A percentile compares a stretch with the other conserved stretches of the same genome.
phyloP scores from a whole-genome alignment of 306 rosid genomes.

The Clitoria ternatea region DNA sequence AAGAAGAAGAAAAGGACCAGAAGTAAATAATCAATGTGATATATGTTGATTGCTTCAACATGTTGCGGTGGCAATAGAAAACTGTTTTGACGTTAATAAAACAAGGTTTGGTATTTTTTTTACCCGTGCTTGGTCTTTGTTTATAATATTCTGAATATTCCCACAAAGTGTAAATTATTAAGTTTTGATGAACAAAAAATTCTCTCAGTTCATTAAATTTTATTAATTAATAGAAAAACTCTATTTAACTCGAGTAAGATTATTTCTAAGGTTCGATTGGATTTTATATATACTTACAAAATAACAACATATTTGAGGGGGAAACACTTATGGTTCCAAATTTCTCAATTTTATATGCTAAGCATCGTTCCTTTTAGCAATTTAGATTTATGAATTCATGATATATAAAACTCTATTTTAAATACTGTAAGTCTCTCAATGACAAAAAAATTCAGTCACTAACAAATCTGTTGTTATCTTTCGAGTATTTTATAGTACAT shows the following conservation, averaged over 20 bases:
- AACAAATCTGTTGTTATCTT: constrained; percentile 35
- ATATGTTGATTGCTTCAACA: not conserved
- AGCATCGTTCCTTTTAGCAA: not conserved
- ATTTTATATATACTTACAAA: too few species aligned
- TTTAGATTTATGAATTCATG: too few species aligned
- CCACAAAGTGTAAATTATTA: not conserved
- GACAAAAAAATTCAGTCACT: constrained; percentile 42
- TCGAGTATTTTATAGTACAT: constrained; percentile 29
- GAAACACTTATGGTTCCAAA: not conserved
- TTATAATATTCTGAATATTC: constrained; percentile 3
- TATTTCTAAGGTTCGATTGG: too few species aligned
- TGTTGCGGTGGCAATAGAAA: constrained; percentile 10
- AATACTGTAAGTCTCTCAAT: constrained; percentile 48
- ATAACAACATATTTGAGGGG: not conserved
- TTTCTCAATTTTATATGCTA: not conserved
- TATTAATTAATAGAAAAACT: too few species aligned
- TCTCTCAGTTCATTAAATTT: too few species aligned
- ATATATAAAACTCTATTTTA: constrained; percentile 57
- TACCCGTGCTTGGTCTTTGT: not conserved
- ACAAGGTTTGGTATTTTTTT: constrained; percentile 21
- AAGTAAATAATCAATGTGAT: not conserved
- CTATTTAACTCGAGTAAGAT: too few species aligned
- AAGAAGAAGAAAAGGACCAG: not conserved
- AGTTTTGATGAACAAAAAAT: constrained; percentile 39
- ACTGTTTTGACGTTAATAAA: constrained; percentile 4